A percentile compares a stretch with the other conserved stretches of the same genome.
Evolutionary conservation across 495 filamentous ascomycete genomes (phyloP).

Genomic region (Aspergillus heteromorphus): DNA sequence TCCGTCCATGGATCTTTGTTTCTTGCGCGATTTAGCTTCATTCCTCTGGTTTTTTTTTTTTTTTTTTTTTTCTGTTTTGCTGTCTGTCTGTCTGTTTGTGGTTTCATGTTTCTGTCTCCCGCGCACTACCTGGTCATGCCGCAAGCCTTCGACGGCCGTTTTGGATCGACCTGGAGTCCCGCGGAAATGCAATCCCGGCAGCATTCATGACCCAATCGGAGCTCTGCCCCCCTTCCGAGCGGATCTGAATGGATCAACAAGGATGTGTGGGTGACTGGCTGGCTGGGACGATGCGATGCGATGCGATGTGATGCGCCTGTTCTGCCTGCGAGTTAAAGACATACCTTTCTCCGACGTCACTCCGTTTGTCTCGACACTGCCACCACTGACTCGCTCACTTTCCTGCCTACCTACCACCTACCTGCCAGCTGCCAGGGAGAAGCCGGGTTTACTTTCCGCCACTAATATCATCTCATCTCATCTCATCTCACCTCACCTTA

Average conservation of each 20-base stretch:
- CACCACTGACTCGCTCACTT: neutral
- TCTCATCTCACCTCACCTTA: neutral
- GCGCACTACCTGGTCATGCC: neutral
- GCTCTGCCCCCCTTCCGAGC: neutral
- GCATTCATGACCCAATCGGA: neutral
- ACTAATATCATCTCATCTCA: neutral
- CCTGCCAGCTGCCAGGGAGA: neutral
- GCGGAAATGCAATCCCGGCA: neutral
- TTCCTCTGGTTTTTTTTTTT: neutral
- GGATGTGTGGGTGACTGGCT: too few species aligned
- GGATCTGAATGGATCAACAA: neutral
- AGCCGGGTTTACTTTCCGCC: neutral
- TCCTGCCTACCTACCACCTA: too few species aligned
- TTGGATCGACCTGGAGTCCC: neutral
- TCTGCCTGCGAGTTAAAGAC: too few species aligned
- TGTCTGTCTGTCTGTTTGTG: too few species aligned
- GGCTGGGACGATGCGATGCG: neutral
- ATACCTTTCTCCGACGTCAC: too few species aligned
- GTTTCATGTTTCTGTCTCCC: neutral
- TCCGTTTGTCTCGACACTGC: neutral
- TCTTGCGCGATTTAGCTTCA: neutral
- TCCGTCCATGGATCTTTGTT: neutral
- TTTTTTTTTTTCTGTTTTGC: conserved; percentile 1
- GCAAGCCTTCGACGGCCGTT: neutral
- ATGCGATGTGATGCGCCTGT: too few species aligned